These are phyloP conservation scores for Ananas comosus DNA, from an alignment of 176 grass and related monocot genomes.

Conservation along the genomic window DNA sequence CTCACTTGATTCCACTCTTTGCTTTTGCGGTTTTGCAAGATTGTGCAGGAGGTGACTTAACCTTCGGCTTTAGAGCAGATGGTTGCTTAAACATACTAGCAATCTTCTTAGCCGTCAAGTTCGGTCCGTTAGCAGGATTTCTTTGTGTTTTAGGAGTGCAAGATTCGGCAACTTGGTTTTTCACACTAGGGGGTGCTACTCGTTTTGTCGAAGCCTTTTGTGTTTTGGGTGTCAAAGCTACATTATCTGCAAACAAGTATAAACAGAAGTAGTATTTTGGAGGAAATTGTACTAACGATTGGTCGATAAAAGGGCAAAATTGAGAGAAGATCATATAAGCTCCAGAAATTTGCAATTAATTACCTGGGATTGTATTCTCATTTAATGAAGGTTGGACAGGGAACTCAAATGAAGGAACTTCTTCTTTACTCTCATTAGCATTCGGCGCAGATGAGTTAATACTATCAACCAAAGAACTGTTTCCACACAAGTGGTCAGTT, in stretches of 20 bases:
- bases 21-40: conserved; percentile 28
- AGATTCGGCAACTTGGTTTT: conserved; percentile 7
- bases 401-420: conserved; percentile 40
- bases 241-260: conserved; percentile 25
- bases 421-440: conserved; percentile 13
- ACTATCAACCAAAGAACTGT: conserved; percentile 13
- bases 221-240: conserved; percentile 32
- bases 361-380: conserved; percentile 14
- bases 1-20: conserved; percentile 58
- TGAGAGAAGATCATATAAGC: neutral
- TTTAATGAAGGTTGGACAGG: conserved; percentile 18
- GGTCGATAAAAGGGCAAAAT: neutral
- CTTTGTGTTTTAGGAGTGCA: conserved; percentile 28
- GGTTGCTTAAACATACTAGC: conserved; percentile 15
- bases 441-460: neutral
- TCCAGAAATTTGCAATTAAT: conserved; percentile 4
- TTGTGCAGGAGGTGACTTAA: neutral
- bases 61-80: conserved; percentile 23
- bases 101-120: conserved; percentile 17
- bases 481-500: conserved; percentile 7
- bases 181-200: conserved; percentile 1
- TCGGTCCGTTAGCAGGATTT: conserved; percentile 25
- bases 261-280: neutral
- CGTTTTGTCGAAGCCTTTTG: conserved; percentile 10
- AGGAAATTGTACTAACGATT: neutral